Percentiles rank a stretch among this genome's conserved stretches.
These are phyloP conservation scores for Chaetomium tenue DNA, from an alignment of 495 filamentous ascomycete species.

Conservation along the genomic window DNA sequence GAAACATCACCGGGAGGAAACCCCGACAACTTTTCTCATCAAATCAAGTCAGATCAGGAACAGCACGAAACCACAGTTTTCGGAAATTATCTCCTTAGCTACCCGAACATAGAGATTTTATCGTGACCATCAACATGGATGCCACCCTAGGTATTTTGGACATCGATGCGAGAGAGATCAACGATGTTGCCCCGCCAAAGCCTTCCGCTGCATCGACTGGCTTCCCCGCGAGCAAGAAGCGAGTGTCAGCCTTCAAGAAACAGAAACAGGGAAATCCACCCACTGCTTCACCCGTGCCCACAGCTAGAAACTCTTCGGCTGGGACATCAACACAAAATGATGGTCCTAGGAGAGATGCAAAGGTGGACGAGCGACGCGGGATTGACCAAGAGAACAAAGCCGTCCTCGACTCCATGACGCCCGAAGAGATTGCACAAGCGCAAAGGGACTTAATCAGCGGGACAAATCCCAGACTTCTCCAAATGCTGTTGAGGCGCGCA, in stretches of 20 bases:
- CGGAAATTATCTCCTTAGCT: not conserved
- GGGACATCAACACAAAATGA: not conserved
- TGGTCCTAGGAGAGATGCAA: not conserved
- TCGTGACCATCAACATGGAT: constrained; percentile 37
- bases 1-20: not conserved
- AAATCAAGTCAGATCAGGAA: no score
- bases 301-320: not conserved
- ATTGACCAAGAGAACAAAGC: constrained; percentile 83
- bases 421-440: constrained; percentile 74
- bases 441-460: constrained; percentile 67
- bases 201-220: constrained; percentile 61
- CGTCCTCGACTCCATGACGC: constrained; percentile 74
- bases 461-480: constrained; percentile 67
- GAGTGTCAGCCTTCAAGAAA: constrained; percentile 77
- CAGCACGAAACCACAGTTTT: not conserved
- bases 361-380: constrained; percentile 54
- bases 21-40: not conserved
- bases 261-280: constrained; percentile 44
- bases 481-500: constrained; percentile 73
- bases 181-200: constrained; percentile 57
- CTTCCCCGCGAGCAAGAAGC: constrained; percentile 83
- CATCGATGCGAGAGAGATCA: constrained; percentile 68
- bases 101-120: not conserved
- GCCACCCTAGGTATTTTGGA: constrained; percentile 62
- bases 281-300: not conserved